A percentile compares a stretch with the other conserved stretches of the same genome.
Conservation (phyloP, 805 yeast species). For the Komagataella pastoris region DNA sequence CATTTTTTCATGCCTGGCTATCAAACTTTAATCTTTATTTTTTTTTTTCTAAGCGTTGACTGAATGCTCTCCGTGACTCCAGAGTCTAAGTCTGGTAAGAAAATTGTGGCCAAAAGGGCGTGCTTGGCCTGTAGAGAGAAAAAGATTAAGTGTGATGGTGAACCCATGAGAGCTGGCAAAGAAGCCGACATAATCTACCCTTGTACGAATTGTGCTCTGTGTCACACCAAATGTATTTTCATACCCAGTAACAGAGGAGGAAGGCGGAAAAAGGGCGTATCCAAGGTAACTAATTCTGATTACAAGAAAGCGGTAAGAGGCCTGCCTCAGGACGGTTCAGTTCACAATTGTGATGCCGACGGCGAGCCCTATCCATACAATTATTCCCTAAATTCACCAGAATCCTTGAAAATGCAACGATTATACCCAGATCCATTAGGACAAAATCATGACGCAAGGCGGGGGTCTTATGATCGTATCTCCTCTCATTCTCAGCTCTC, state of each 20-base stretch:
- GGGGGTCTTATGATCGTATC: background rate
- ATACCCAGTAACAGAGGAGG: constrained; percentile 49
- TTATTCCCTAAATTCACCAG: background rate
- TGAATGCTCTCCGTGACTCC: background rate
- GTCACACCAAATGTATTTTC: constrained; percentile 37
- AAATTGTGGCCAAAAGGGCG: constrained; percentile 42
- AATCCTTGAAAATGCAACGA: background rate
- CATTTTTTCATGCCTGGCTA: background rate
- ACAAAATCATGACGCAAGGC: background rate
- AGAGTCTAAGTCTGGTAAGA: background rate
- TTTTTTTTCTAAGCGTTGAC: background rate
- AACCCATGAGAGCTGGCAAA: constrained; percentile 15
- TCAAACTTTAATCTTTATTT: background rate
- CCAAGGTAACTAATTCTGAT: background rate
- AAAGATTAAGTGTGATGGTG: constrained; percentile 58
- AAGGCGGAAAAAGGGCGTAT: constrained; percentile 21
- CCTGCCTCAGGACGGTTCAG: background rate
- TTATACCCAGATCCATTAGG: background rate
- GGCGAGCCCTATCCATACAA: background rate
- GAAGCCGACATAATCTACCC: constrained; percentile 3
- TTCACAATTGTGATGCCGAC: background rate
- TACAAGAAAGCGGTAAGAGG: background rate
- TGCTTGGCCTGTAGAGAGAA: constrained; percentile 53
- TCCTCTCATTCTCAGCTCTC: background rate
- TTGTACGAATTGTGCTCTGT: constrained; percentile 36